A percentile compares a stretch with the other conserved stretches of the same genome.
Conservation (phyloP, 768 basidiomycete genomes). For the Serendipita vermifera region DNA sequence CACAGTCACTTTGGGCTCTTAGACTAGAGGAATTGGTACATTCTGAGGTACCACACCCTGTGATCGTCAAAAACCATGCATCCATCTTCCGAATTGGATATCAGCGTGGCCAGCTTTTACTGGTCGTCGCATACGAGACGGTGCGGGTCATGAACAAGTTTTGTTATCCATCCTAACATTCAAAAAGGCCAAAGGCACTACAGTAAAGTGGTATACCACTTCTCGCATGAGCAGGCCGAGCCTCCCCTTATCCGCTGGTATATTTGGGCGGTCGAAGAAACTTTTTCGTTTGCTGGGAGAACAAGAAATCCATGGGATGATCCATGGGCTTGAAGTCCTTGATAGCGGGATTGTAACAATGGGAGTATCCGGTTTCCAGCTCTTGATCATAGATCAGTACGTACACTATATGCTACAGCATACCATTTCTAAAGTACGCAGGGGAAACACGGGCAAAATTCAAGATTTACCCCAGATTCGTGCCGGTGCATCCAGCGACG, state of each 20-base stretch:
- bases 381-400: background rate
- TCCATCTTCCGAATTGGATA: slow-evolving; percentile 3
- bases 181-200: too few relatives aligned
- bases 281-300: background rate
- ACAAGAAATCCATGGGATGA: background rate
- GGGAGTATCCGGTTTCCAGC: background rate
- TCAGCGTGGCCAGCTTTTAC: background rate
- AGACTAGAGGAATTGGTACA: background rate
- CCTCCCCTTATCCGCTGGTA: background rate
- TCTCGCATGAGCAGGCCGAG: too few relatives aligned
- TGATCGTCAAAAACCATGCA: background rate
- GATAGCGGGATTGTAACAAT: background rate
- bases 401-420: background rate
- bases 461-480: background rate
- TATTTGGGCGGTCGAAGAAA: background rate
- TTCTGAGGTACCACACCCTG: background rate
- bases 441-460: background rate
- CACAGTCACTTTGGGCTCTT: background rate
- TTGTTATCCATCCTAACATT: too few relatives aligned
- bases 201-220: too few relatives aligned
- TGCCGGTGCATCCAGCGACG: slow-evolving; percentile 7
- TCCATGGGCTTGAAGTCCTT: background rate
- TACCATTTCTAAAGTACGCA: background rate
- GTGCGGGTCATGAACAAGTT: too few relatives aligned
- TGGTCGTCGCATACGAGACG: background rate